Evolutionary conservation across 495 filamentous ascomycete species (phyloP).

Genomic region (Podospora fimiseda): DNA sequence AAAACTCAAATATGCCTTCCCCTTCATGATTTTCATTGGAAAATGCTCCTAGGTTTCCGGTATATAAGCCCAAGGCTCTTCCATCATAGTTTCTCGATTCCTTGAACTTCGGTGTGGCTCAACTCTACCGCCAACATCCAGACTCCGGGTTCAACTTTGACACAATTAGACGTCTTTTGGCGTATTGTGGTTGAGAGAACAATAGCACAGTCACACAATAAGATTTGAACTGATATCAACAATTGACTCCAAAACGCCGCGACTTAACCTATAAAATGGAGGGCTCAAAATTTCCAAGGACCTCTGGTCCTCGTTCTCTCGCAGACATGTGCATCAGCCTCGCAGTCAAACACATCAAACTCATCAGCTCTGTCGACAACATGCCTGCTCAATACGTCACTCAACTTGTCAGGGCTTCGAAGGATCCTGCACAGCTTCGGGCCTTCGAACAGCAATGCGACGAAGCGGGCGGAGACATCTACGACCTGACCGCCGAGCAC

Average conservation of each 20-base stretch:
- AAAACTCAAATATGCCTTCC: not conserved
- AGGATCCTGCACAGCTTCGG: conserved; percentile 28
- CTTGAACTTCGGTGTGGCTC: not conserved
- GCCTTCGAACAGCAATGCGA: conserved; percentile 28
- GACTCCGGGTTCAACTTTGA: too few species aligned
- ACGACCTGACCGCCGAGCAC: conserved; percentile 22
- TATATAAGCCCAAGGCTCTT: not conserved
- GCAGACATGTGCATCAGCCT: conserved; percentile 27
- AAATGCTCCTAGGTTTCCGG: not conserved
- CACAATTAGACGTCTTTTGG: too few species aligned
- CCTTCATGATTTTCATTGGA: not conserved
- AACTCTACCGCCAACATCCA: too few species aligned
- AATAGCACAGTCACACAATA: too few species aligned
- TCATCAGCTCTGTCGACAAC: conserved; percentile 10
- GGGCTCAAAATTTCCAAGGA: too few species aligned
- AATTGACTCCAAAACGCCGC: too few species aligned
- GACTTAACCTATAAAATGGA: too few species aligned
- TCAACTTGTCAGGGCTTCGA: conserved; percentile 26
- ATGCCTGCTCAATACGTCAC: conserved; percentile 9
- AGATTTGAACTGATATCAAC: too few species aligned
- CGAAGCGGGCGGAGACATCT: conserved; percentile 31
- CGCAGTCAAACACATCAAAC: conserved; percentile 23
- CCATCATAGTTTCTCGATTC: not conserved
- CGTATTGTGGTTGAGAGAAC: too few species aligned
- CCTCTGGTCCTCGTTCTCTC: conserved; percentile 29